Conservation (phyloP, 257 asterid genomes). For the Pogostemon cablin region DNA sequence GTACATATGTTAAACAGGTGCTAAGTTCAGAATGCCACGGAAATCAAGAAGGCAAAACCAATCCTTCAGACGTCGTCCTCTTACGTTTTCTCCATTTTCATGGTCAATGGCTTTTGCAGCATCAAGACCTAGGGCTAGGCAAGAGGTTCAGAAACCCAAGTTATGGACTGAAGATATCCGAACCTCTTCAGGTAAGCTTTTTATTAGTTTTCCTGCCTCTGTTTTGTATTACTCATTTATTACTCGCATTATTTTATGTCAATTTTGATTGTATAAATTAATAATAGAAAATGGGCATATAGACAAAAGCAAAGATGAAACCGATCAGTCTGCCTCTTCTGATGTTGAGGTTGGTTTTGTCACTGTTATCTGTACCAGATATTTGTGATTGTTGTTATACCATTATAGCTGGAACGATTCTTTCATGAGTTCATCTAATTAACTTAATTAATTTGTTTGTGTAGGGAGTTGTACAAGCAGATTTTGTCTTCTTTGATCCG, state of each 20-base stretch:
- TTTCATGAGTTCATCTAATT: not conserved
- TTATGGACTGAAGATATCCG: conserved; percentile 34
- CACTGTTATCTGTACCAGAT: conserved; percentile 19
- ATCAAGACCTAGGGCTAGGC: conserved; percentile 42
- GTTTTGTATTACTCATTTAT: not conserved
- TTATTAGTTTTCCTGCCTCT: conserved; percentile 27
- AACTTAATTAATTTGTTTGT: conserved; percentile 29
- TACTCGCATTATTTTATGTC: not conserved
- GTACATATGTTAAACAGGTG: conserved; percentile 13
- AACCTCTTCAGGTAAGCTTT: conserved; percentile 47
- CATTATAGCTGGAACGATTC: not conserved
- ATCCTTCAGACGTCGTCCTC: conserved; percentile 38
- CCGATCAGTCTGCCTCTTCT: conserved; percentile 50
- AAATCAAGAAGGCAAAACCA: conserved; percentile 42
- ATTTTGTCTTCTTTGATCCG: conserved; percentile 92
- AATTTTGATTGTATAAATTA: conserved; percentile 17
- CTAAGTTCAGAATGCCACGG: conserved; percentile 55
- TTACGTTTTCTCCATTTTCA: conserved; percentile 75
- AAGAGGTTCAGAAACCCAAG: conserved; percentile 32
- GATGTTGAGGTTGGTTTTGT: conserved; percentile 61
- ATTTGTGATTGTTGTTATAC: not conserved
- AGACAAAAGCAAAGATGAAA: conserved; percentile 30
- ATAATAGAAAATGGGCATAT: conserved; percentile 44
- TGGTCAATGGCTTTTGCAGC: conserved; percentile 58
- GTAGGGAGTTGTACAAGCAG: conserved; percentile 87